A percentile compares a stretch with the other conserved stretches of the same genome.
phyloP scores from a whole-genome alignment of 129 eudicot species.

The Flaveria linearis region DNA sequence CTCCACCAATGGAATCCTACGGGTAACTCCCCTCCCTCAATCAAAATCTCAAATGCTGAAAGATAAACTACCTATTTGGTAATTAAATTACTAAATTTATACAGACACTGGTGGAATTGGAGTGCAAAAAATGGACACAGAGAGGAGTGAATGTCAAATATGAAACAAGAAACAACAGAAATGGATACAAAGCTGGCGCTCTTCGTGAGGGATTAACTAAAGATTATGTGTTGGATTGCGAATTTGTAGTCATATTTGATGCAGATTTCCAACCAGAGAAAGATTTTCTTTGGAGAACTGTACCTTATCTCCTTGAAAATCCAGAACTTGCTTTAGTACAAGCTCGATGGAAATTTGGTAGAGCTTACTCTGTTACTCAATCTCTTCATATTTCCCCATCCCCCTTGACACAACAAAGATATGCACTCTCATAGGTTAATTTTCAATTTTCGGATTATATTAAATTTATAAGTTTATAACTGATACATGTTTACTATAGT shows the following conservation, averaged over 20 bases:
- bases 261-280: slow-evolving; percentile 90
- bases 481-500: slow-evolving; percentile 40
- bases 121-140: slow-evolving; percentile 65
- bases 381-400: slow-evolving; percentile 10
- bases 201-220: slow-evolving; percentile 74
- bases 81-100: slow-evolving; percentile 15
- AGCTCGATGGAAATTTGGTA: slow-evolving; percentile 93
- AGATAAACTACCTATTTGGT: not conserved
- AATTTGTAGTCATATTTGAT: slow-evolving; percentile 75
- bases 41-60: not conserved
- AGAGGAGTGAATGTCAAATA: slow-evolving; percentile 75
- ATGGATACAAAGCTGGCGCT: slow-evolving; percentile 89
- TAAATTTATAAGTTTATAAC: not conserved
- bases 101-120: slow-evolving; percentile 67
- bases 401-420: not conserved
- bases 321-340: slow-evolving; percentile 80
- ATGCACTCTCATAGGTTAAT: not conserved
- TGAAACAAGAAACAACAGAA: slow-evolving; percentile 81
- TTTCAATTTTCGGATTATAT: slow-evolving; percentile 6
- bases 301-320: slow-evolving; percentile 73
- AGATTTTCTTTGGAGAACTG: slow-evolving; percentile 68
- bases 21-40: slow-evolving; percentile 49
- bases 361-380: slow-evolving; percentile 7
- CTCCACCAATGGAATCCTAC: slow-evolving; percentile 68
- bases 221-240: slow-evolving; percentile 64